Evolutionary conservation across 257 asterid species (phyloP).

Genomic region (Rubia yunnanensis): DNA sequence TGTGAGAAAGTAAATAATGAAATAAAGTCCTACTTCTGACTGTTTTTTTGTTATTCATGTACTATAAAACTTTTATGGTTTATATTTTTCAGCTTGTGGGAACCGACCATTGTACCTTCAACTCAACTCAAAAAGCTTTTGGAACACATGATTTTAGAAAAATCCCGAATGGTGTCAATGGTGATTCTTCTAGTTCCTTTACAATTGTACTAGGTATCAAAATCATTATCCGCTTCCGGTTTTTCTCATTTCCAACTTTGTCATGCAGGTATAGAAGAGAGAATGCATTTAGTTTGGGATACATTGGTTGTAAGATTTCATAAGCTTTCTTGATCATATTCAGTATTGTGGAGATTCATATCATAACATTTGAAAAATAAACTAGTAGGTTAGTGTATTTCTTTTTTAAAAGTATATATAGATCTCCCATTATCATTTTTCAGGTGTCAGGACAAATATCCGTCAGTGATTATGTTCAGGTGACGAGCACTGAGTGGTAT

Average conservation of each 20-base stretch:
- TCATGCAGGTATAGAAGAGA: slow-evolving; percentile 79
- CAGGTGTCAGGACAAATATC: slow-evolving; percentile 82
- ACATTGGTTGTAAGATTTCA: slow-evolving; percentile 80
- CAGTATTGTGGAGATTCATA: background rate
- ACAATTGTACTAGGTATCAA: background rate
- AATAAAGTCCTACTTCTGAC: background rate
- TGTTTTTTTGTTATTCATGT: background rate
- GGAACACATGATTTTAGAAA: slow-evolving; percentile 86
- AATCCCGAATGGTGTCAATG: slow-evolving; percentile 98
- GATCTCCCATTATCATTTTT: slow-evolving; percentile 4
- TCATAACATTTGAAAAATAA: background rate
- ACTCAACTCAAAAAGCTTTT: slow-evolving; percentile 73
- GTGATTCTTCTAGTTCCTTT: slow-evolving; percentile 20
- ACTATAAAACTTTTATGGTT: slow-evolving; percentile 5
- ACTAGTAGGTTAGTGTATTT: background rate
- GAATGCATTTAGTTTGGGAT: slow-evolving; percentile 97
- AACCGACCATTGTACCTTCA: slow-evolving; percentile 95
- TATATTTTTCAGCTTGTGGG: slow-evolving; percentile 74
- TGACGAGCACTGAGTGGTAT: slow-evolving; percentile 93
- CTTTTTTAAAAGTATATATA: background rate
- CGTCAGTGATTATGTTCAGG: slow-evolving; percentile 64
- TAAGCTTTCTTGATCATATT: background rate
- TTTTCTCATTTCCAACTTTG: slow-evolving; percentile 5
- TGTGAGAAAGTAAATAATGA: background rate
- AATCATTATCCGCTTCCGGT: background rate